Base-by-base conservation (phyloP, 2,329 filamentous ascomycete genomes). In the Penicillium sp. region DNA sequence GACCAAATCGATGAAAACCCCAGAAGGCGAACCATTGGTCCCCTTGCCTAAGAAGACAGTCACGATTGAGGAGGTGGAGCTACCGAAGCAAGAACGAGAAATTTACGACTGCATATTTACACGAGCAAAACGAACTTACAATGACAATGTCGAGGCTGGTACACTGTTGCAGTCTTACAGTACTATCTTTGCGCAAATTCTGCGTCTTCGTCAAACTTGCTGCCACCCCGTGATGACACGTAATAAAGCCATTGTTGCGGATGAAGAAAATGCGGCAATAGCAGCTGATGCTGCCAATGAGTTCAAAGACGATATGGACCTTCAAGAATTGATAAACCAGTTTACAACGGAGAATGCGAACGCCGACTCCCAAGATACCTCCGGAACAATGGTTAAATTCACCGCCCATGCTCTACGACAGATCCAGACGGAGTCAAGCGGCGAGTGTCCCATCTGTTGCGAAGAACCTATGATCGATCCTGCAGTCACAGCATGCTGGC, bases 1-100 rank as follows among this genome's bases (percentile, higher is more conserved):
- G 57, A 99, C 94, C 0, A 99, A 99, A 70, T 92, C 96, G 59
- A 99, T 99, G 94, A 96, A 91, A 74, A 97, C 91, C 0, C 93
- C 94, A 0, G 85, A 89, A 49, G 94, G 94, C 9, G 80, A 89
- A 67, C 84, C 86, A 7, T 71, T 99, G 3, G 93, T 99, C 1
- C 85, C 89, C 0, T 76, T 99, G 7, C 94, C 94, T 2, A 82
- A 86, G 0, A 90, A 91, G 63, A 86, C 84, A 0, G 82, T 97
- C 53, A 85, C 90, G n/a, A 88, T 99, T 49, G 89, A 97, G 53
- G 83, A 91, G 55, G 85, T 99, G 23, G 89, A 96, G 66, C 80
- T 99, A 9, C 93, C 91, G 0, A 80, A 90, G 62, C 80, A 89
- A 9, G 94, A 99, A 74, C 83, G 90, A 43, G 90, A 92, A 58